Percentiles rank a stretch among this genome's conserved stretches.
phyloP scores from a whole-genome alignment of 129 eudicot species.

The Tanacetum coccineum region DNA sequence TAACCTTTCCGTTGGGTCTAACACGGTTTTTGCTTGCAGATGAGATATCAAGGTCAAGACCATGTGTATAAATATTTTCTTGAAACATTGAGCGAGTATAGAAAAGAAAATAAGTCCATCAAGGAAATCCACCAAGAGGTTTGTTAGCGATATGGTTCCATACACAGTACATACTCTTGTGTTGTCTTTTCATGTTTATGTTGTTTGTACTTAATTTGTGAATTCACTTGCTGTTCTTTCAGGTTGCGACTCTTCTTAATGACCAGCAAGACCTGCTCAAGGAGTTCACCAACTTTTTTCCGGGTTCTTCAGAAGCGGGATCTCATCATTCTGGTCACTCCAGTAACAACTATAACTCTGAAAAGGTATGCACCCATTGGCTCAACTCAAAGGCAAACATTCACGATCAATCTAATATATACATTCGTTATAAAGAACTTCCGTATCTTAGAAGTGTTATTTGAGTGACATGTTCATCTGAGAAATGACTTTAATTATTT shows the following conservation, averaged over 20 bases:
- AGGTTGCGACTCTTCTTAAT: slow-evolving; percentile 80
- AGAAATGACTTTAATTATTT: slow-evolving; percentile 16
- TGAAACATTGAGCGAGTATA: slow-evolving; percentile 68
- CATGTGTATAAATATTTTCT: slow-evolving; percentile 85
- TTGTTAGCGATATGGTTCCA: no score
- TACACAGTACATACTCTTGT: not conserved
- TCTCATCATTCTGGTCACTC: slow-evolving; percentile 41
- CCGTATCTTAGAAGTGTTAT: slow-evolving; percentile 8
- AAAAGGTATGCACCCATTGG: slow-evolving; percentile 38
- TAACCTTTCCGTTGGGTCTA: slow-evolving; percentile 11
- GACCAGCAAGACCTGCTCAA: slow-evolving; percentile 76
- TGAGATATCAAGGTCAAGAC: slow-evolving; percentile 85
- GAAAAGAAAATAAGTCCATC: slow-evolving; percentile 60
- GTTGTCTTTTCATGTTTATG: not conserved
- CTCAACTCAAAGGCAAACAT: slow-evolving; percentile 13
- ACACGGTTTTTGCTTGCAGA: slow-evolving; percentile 45
- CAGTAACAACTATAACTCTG: slow-evolving; percentile 43
- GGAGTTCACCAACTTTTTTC: slow-evolving; percentile 77
- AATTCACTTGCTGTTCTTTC: slow-evolving; percentile 27
- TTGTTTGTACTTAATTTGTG: slow-evolving; percentile 10
- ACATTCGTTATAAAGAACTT: not conserved
- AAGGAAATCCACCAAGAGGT: slow-evolving; percentile 80
- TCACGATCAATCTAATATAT: slow-evolving; percentile 17
- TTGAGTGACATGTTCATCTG: slow-evolving; percentile 18
- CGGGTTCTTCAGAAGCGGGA: slow-evolving; percentile 51